These are phyloP conservation scores for Calonectria crousiana DNA, from an alignment of 2,329 filamentous ascomycete species.

Conservation along the genomic window DNA sequence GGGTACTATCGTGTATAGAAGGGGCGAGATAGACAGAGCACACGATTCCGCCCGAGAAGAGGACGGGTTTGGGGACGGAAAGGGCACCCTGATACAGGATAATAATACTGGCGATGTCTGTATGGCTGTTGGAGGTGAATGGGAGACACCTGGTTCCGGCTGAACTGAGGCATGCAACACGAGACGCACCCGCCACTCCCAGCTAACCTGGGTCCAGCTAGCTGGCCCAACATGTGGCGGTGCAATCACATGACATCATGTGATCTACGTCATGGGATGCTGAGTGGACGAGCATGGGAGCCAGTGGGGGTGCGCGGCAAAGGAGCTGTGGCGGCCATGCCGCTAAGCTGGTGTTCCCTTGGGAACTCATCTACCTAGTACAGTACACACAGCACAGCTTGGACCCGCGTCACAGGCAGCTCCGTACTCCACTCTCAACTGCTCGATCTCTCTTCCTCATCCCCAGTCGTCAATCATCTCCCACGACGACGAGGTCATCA, in stretches of 20 bases:
- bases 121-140: slow-evolving; percentile 31
- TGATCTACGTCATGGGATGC: slow-evolving; percentile 28
- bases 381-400: slow-evolving; percentile 25
- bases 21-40: neutral
- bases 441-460: slow-evolving; percentile 30
- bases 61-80: neutral
- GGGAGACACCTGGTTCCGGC: slow-evolving; percentile 35
- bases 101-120: slow-evolving; percentile 29
- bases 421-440: slow-evolving; percentile 39
- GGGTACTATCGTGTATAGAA: slow-evolving; percentile 12
- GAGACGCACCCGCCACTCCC: slow-evolving; percentile 34
- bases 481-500: slow-evolving; percentile 37
- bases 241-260: slow-evolving; percentile 47
- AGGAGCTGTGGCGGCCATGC: slow-evolving; percentile 37
- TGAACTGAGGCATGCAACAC: slow-evolving; percentile 44
- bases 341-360: slow-evolving; percentile 21
- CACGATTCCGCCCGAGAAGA: slow-evolving; percentile 26
- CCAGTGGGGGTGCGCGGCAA: slow-evolving; percentile 24
- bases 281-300: slow-evolving; percentile 29
- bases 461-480: slow-evolving; percentile 29
- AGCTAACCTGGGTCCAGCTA: slow-evolving; percentile 21
- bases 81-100: neutral
- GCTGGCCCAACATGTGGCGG: slow-evolving; percentile 42
- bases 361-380: slow-evolving; percentile 16
- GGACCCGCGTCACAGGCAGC: slow-evolving; percentile 46